phyloP scores from a whole-genome alignment of 805 yeast genomes.

The Clavispora carvajalis region DNA sequence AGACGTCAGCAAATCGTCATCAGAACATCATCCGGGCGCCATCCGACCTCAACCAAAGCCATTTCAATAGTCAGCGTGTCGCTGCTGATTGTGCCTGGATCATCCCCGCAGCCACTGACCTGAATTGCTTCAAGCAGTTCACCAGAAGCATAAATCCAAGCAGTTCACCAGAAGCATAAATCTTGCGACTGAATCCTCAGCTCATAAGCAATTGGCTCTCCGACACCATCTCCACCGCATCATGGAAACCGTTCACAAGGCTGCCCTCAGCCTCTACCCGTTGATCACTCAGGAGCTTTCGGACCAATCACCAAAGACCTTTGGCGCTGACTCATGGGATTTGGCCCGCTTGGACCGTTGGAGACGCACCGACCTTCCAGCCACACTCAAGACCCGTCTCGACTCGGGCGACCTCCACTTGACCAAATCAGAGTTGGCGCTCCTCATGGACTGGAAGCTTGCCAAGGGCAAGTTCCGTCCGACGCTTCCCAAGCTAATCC shows the following conservation, averaged over 20 bases:
- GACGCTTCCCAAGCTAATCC: slow-evolving; percentile 36
- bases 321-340: slow-evolving; percentile 19
- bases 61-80: too few species aligned
- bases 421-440: slow-evolving; percentile 34
- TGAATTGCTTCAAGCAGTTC: too few species aligned
- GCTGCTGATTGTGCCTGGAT: too few species aligned
- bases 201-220: too few species aligned
- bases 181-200: too few species aligned
- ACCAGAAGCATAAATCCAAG: too few species aligned
- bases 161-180: too few species aligned
- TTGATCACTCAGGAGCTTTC: slow-evolving; percentile 24
- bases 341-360: slow-evolving; percentile 36
- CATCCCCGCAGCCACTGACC: too few species aligned
- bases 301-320: slow-evolving; percentile 20
- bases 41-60: too few species aligned
- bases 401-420: slow-evolving; percentile 19
- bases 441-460: slow-evolving; percentile 47
- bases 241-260: slow-evolving; percentile 1
- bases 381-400: slow-evolving; percentile 18
- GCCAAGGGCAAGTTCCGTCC: slow-evolving; percentile 40
- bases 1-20: too few species aligned
- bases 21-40: too few species aligned
- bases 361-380: slow-evolving; percentile 29
- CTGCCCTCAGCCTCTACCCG: slow-evolving; percentile 18
- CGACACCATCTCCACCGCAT: too few species aligned